Percentiles rank a stretch among this genome's conserved stretches.
Evolutionary conservation across 2,329 filamentous ascomycete genomes (phyloP).

Genomic region (Huntiella abstrusa): DNA sequence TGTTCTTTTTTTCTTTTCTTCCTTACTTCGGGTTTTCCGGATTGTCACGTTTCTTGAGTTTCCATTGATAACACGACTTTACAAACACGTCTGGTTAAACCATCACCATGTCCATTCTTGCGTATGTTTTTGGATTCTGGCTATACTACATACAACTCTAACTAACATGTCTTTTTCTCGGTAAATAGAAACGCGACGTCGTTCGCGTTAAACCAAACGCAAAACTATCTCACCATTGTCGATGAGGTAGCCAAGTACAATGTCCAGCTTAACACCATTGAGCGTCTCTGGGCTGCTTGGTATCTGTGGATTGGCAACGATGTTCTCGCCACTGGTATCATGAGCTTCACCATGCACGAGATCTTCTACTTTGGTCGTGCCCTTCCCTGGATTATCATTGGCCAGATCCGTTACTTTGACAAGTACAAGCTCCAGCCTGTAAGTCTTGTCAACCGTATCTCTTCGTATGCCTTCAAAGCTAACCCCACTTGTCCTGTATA

Average conservation of each 20-base stretch:
- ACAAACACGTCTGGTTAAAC: neutral
- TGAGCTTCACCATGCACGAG: conserved; percentile 95
- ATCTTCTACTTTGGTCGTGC: conserved; percentile 81
- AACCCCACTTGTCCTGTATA: conserved; percentile 12
- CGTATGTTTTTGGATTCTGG: conserved; percentile 6
- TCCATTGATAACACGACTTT: neutral
- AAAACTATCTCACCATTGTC: conserved; percentile 36
- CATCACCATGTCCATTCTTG: conserved; percentile 9
- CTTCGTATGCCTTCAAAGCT: neutral
- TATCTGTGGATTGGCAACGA: conserved; percentile 98
- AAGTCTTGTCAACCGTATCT: conserved; percentile 18
- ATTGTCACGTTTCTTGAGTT: neutral
- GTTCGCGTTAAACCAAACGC: conserved; percentile 27
- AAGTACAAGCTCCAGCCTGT: conserved; percentile 89
- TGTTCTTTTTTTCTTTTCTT: neutral
- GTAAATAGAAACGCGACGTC: conserved; percentile 30
- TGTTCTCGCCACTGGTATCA: conserved; percentile 83
- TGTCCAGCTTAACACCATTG: conserved; percentile 67
- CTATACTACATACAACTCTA: neutral
- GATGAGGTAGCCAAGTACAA: conserved; percentile 53
- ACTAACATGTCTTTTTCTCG: neutral
- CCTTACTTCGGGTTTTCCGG: conserved; percentile 3
- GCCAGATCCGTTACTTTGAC: conserved; percentile 69
- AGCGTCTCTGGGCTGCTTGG: conserved; percentile 88
- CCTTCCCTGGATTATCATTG: conserved; percentile 84